Evolutionary conservation across 129 eudicot genomes (phyloP), one percentile per base, ranked within the genome.

Genomic region (Pittosporum tobira): DNA sequence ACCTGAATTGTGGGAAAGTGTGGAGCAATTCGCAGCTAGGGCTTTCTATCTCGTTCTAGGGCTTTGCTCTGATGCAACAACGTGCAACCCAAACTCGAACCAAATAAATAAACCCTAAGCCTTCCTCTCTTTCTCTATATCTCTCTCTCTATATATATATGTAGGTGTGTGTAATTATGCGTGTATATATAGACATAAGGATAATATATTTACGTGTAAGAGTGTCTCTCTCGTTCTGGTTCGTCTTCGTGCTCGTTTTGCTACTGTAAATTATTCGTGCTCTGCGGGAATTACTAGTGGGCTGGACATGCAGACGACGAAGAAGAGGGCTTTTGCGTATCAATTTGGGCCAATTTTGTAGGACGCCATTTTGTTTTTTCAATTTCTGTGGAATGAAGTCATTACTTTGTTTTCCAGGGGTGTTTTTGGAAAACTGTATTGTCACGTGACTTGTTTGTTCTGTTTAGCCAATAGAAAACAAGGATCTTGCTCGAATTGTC

Each of bases 231-330:
- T 47, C 38, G 65, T 59, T 56, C 63, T 65, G 74, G 74, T 77
- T 75, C 79, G 72, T 73, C 75, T 71, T 67, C 78, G 75, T 70
- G 76, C 79, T 65, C 77, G 74, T 56, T 50, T 46, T 47, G 47
- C 18, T 0, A 30, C 29, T 51, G 22, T 62, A 69, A 45, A 16
- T 16, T 1, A 11, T 45, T 45, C 23, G 49, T 45, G 58, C 29
- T 65, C 61, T 76, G 67, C 21, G 79, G 61, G 72, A n/a, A n/a
- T n/a, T 65, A 50, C 22, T 15, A 72, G 74, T 77, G 83, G 88
- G 88, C 78, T 77, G 84, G 84, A 56, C 81, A 77, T 81, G 83
- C 83, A 81, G 73, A 59, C 78, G 66, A 53, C 64, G 70, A 73
- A 18, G 66, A 52, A 44, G 69, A 69, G 73, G 76, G 67, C 80